Percentiles rank a stretch among this genome's conserved stretches.
phyloP scores from a whole-genome alignment of 176 grass and related monocot species.

The Juncus inflexus region DNA sequence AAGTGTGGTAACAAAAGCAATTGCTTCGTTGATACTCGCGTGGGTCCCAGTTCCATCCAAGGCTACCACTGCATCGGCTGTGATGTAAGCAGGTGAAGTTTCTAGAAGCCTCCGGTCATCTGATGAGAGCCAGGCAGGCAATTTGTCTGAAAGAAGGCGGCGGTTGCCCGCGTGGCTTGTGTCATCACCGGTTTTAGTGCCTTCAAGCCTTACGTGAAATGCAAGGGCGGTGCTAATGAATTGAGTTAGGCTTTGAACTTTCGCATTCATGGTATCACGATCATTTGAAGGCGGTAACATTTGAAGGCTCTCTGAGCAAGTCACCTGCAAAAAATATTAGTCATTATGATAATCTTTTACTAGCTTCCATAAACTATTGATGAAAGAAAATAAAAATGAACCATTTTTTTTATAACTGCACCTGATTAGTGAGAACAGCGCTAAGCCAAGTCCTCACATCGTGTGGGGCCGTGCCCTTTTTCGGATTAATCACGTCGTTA shows the following conservation, averaged over 20 bases:
- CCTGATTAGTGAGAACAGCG: conserved; percentile 85
- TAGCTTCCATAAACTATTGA: no score
- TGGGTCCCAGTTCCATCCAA: conserved; percentile 77
- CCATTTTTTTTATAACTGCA: no score
- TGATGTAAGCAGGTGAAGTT: conserved; percentile 22
- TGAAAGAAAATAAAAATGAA: no score
- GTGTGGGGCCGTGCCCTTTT: conserved; percentile 14
- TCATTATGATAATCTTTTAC: no score
- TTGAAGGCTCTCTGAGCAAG: conserved; percentile 62
- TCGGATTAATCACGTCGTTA: conserved; percentile 29
- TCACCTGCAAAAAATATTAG: conserved; percentile 29
- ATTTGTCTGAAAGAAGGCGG: neutral
- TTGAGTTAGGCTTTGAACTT: conserved; percentile 39
- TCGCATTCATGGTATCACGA: conserved; percentile 20
- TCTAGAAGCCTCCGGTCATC: conserved; percentile 43
- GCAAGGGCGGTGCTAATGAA: conserved; percentile 70
- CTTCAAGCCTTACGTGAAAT: conserved; percentile 40
- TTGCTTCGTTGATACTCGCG: conserved; percentile 52
- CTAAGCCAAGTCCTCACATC: conserved; percentile 77
- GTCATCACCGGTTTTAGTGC: neutral
- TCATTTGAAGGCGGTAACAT: conserved; percentile 17
- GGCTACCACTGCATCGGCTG: conserved; percentile 71
- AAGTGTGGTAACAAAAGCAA: conserved; percentile 36
- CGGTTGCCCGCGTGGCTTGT: neutral
- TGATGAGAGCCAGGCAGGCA: conserved; percentile 49